Base-by-base conservation (phyloP, 2,329 filamentous ascomycete species). In the Colletotrichum sp. region DNA sequence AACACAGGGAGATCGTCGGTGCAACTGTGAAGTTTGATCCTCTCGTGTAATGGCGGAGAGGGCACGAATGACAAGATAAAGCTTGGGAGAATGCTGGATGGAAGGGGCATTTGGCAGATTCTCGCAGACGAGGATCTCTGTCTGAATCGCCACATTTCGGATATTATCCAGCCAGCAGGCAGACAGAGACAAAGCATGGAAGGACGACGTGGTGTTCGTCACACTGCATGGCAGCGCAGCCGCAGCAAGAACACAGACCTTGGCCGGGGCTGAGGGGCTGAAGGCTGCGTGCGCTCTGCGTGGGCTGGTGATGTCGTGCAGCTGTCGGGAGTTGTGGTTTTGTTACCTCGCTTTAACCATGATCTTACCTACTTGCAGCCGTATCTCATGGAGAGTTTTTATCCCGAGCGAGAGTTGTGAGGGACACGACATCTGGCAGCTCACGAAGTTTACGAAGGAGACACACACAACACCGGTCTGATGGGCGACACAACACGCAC, bases 301-400 rank as follows among this genome's bases (percentile, higher is more conserved):
- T 34, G 8, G 32, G 44, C 52, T 24, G 60, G 59, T 36, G 36
- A 76, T 57, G 69, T 68, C 69, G 73, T 73, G 73, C 73, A 76
- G 64, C 73, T 72, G 60, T 34, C 60, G 59, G 59, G 32, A 34
- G 0, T 30, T 30, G 26, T 26, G 57, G 28, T 32, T 62, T 62
- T 62, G 18, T 32, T 24, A 32, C 59, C 59, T 62, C 21, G 1
- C n/a, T 30, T 16, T 34, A 34, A 21, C 32, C 24, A 5, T 32
- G 28, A 15, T 34, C 12, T 62, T 34, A 3, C 13, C 32, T 24
- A 16, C 28, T 10, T 21, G 13, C 28, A 24, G 12, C 34, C 30
- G 13, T n/a, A 62, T 32, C 30, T 62, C 26, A n/a, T 60, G 26
- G 6, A 49, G 3, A 18, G 2, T 21, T 62, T 49, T 62, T 8